Percentiles rank a stretch among this genome's conserved stretches.
Conservation (phyloP, 768 basidiomycete genomes). For the Macrolepiota fuliginosa region DNA sequence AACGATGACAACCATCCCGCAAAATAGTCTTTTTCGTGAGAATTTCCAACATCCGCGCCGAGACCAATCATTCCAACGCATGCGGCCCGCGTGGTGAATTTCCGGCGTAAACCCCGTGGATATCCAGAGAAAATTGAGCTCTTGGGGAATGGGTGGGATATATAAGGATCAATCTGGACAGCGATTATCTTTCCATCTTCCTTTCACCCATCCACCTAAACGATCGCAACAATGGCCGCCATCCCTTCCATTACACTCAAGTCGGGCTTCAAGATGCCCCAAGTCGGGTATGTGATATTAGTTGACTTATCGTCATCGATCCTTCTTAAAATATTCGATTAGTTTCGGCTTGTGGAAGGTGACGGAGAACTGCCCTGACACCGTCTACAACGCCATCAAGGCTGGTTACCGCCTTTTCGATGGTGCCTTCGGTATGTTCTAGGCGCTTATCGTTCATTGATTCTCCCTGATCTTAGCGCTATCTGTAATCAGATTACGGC, state of each 20-base stretch:
- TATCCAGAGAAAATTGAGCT: not conserved
- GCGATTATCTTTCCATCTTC: not conserved
- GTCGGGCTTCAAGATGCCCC: constrained; percentile 13
- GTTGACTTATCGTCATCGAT: not conserved
- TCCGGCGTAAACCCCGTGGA: constrained; percentile 5
- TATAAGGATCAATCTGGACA: not conserved
- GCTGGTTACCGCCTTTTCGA: constrained; percentile 85
- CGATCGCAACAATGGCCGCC: constrained; percentile 7
- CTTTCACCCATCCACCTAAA: not conserved
- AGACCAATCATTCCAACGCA: not conserved
- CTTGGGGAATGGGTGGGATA: not conserved
- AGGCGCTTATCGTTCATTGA: not conserved
- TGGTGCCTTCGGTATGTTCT: constrained; percentile 51
- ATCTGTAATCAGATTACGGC: constrained; percentile 58
- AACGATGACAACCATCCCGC: not conserved
- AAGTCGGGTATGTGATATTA: constrained; percentile 11
- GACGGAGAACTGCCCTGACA: constrained; percentile 55
- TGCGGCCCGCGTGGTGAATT: constrained; percentile 11
- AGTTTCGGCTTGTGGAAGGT: constrained; percentile 36
- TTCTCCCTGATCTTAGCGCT: constrained; percentile 5
- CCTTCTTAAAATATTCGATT: not conserved
- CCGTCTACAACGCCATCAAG: constrained; percentile 85
- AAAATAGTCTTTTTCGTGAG: not conserved
- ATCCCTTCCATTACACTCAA: constrained; percentile 16
- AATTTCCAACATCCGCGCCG: not conserved